Evolutionary conservation across 345 rosid species (phyloP), one percentile per base, ranked within the genome.

Genomic region (Lagerstroemia speciosa): DNA sequence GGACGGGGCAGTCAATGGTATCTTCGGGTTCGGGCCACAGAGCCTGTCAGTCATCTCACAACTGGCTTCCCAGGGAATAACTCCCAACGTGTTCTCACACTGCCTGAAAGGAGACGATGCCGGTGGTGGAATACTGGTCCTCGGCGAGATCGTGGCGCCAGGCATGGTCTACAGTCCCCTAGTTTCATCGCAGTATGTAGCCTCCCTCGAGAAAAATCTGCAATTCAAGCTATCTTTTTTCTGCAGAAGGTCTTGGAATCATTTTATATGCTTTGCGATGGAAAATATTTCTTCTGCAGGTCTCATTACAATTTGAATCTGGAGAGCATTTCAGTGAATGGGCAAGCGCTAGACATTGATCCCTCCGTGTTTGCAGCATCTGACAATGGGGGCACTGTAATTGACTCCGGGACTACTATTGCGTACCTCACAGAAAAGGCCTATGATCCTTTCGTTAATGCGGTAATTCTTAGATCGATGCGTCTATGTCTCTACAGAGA

Each of bases 361-460:
- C 76, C 88, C 3, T 86, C 98, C 0, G 89, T 84, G 43, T 95
- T 92, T 69, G 81, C 84, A 48, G 81, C 99, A 32, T 81, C 97
- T 71, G 80, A 65, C 72, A 87, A 70, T 66, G 83, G 77, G 69
- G 99, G 99, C 77, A 92, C 99, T 9, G 92, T 95, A 70, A 71
- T 95, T 45, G 99, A 95, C 75, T 88, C 98, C 16, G 99, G 99
- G 61, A 95, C 99, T 65, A 92, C 99, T 69, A 77, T 95, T 77
- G 97, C 99, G 1, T 95, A 95, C 83, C 92, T 95, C 57, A 82
- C 96, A 38, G 96, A 85, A 75, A 83, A 74, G 73, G 96, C 93
- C 26, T 92, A 88, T 72, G 70, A 77, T 76, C 84, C 91, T 67
- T 79, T 95, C 34, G 72, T 90, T 69, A 78, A 66, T 65, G 92